Evolutionary conservation across 805 yeast genomes (phyloP).

Genomic region (Candida ficus): DNA sequence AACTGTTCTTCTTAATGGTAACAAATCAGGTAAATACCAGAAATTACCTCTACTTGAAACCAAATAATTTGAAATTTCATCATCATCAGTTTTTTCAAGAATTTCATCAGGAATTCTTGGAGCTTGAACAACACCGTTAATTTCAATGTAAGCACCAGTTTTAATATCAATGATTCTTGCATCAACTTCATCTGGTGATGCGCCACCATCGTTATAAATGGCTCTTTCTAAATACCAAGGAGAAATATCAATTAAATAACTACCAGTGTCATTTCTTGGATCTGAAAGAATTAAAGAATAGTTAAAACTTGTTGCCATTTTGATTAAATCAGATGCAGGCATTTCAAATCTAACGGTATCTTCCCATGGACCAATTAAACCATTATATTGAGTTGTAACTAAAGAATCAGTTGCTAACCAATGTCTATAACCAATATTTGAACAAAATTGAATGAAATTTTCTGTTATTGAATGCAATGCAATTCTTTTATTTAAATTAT

Average conservation of each 20-base stretch:
- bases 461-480: constrained; percentile 42
- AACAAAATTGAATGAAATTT: constrained; percentile 41
- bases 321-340: constrained; percentile 41
- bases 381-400: constrained; percentile 47
- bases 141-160: constrained; percentile 55
- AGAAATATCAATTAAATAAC: constrained; percentile 41
- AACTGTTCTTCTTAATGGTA: constrained; percentile 47
- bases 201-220: constrained; percentile 40
- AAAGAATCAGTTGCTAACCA: constrained; percentile 48
- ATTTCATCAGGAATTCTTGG: constrained; percentile 21
- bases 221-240: constrained; percentile 47
- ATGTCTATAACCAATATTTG: constrained; percentile 36
- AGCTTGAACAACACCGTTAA: constrained; percentile 38
- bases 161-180: constrained; percentile 56
- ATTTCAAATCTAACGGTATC: constrained; percentile 44
- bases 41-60: constrained; percentile 40
- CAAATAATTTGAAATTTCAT: constrained; percentile 22
- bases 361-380: constrained; percentile 50
- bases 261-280: constrained; percentile 40
- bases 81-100: constrained; percentile 9
- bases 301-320: constrained; percentile 43
- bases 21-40: constrained; percentile 41
- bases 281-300: constrained; percentile 40
- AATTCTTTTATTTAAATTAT: constrained; percentile 33
- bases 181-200: constrained; percentile 40